Evolutionary conservation across 1,284 basidiomycete species (phyloP).

Genomic region (Leccinum colubrinum): DNA sequence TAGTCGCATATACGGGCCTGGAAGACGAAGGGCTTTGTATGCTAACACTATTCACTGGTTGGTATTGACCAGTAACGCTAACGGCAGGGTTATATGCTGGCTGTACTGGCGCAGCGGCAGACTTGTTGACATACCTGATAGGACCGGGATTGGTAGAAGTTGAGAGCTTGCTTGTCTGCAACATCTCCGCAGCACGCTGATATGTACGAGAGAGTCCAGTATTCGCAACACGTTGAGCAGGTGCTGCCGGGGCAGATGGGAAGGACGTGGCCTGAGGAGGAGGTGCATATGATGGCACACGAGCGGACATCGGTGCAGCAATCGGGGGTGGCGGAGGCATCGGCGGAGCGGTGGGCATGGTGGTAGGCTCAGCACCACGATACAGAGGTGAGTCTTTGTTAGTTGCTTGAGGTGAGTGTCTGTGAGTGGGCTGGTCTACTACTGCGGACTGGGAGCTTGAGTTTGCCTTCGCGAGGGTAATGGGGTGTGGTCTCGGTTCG

Average conservation of each 20-base stretch:
- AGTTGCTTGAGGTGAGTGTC: conserved; percentile 23
- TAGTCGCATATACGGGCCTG: conserved; percentile 10
- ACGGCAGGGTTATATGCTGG: background rate
- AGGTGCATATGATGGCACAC: conserved; percentile 24
- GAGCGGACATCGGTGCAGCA: conserved; percentile 9
- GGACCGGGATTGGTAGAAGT: background rate
- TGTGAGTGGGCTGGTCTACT: conserved; percentile 13
- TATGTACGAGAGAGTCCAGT: conserved; percentile 17
- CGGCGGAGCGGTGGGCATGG: conserved; percentile 10
- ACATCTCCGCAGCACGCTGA: conserved; percentile 25
- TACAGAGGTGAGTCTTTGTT: conserved; percentile 19
- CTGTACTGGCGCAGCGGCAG: conserved; percentile 6
- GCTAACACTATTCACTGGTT: conserved; percentile 4
- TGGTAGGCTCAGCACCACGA: conserved; percentile 10
- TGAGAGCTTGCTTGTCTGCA: conserved; percentile 22
- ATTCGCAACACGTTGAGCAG: conserved; percentile 20
- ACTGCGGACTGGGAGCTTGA: conserved; percentile 5
- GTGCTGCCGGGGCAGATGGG: conserved; percentile 4
- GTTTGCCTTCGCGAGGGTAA: conserved; percentile 1
- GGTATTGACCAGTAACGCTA: conserved; percentile 10
- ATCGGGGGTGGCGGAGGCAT: conserved; percentile 22
- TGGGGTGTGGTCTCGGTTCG: conserved; percentile 14
- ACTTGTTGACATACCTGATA: conserved; percentile 11
- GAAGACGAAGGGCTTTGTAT: conserved; percentile 9
- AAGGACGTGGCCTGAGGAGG: conserved; percentile 18